Evolutionary conservation across 2,329 filamentous ascomycete species (phyloP).

Genomic region (Pleomassaria siparia): DNA sequence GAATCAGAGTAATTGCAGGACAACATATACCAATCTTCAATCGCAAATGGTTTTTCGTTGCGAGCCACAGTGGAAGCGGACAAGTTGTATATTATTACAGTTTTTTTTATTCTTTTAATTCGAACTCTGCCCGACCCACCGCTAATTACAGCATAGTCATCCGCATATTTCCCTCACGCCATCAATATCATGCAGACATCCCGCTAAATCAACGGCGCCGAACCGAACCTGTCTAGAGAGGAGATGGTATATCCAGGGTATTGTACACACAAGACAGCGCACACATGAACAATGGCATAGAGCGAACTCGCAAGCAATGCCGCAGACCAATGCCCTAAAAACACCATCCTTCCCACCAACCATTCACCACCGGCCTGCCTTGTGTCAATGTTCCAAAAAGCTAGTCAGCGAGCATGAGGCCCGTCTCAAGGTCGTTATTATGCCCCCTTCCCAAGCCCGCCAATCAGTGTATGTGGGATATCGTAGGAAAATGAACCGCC

Average conservation of each 20-base stretch:
- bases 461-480: slow-evolving; percentile 6
- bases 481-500: neutral
- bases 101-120: neutral
- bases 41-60: too few species aligned
- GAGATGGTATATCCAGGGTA: slow-evolving; percentile 42
- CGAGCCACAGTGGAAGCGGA: too few species aligned
- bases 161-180: neutral
- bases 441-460: neutral
- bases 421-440: slow-evolving; percentile 1
- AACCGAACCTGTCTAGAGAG: slow-evolving; percentile 29
- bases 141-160: neutral
- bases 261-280: slow-evolving; percentile 26
- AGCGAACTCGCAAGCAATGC: slow-evolving; percentile 1
- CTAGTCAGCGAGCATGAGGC: neutral
- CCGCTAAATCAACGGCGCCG: neutral
- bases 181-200: neutral
- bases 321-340: slow-evolving; percentile 4
- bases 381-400: too few species aligned
- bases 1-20: too few species aligned
- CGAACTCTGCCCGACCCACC: neutral
- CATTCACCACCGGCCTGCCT: neutral
- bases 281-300: slow-evolving; percentile 22
- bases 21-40: too few species aligned
- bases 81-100: neutral
- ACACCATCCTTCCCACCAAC: slow-evolving; percentile 4